Percentiles rank a stretch among this genome's conserved stretches.
These are phyloP conservation scores for Fremontodendron californicum DNA, from an alignment of 345 rosid species.

Conservation along the genomic window DNA sequence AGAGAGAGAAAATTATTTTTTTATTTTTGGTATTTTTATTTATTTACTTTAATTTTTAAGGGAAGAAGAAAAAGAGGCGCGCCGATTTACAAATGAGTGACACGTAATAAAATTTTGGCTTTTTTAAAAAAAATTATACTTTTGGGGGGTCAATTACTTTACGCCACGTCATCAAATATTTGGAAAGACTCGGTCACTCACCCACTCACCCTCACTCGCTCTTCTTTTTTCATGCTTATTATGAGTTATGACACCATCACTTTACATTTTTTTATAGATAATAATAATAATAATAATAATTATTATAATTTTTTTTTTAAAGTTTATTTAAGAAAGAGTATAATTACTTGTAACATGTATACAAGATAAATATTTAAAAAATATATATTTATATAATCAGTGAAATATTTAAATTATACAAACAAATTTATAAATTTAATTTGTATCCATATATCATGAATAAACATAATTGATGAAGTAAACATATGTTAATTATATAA, in stretches of 20 bases:
- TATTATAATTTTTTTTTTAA: no score
- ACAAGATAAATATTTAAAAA: no score
- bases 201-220: background rate
- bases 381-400: no score
- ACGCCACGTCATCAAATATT: slow-evolving; percentile 7
- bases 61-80: background rate
- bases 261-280: background rate
- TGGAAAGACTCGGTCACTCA: background rate
- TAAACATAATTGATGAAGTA: background rate
- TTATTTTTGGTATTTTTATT: background rate
- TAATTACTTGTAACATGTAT: no score
- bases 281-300: no score
- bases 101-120: slow-evolving; percentile 21
- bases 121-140: background rate
- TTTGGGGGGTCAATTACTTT: background rate
- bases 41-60: slow-evolving; percentile 3
- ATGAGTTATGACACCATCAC: background rate
- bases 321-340: no score
- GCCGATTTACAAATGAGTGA: background rate
- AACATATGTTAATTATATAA: background rate
- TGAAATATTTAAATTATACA: no score
- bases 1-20: background rate
- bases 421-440: no score
- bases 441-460: background rate
- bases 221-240: slow-evolving; percentile 5